Percentiles rank a stretch among this genome's conserved stretches.
Conservation (phyloP, 257 asterid genomes). For the Solanum medicagineum region DNA sequence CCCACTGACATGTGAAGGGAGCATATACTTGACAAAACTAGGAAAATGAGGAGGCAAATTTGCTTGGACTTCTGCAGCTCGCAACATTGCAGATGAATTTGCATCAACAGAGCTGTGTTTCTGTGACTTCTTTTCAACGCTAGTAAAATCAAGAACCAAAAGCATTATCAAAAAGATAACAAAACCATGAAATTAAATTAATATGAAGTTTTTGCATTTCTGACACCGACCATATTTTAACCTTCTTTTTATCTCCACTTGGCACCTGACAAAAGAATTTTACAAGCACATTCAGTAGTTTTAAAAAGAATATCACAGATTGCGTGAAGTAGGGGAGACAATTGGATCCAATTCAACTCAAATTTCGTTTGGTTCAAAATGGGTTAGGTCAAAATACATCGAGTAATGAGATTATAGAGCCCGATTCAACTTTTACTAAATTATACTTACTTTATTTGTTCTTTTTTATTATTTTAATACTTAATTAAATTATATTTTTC, state of each 20-base stretch:
- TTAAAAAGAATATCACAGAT: background rate
- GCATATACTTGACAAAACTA: slow-evolving; percentile 39
- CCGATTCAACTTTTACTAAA: too few species aligned
- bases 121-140: slow-evolving; percentile 11
- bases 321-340: too few species aligned
- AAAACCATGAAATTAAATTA: background rate
- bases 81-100: slow-evolving; percentile 12
- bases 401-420: too few species aligned
- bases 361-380: too few species aligned
- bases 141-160: slow-evolving; percentile 2
- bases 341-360: too few species aligned
- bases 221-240: slow-evolving; percentile 9
- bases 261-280: slow-evolving; percentile 7
- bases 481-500: too few species aligned
- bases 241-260: background rate
- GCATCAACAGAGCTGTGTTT: background rate
- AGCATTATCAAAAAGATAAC: background rate
- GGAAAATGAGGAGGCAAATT: slow-evolving; percentile 25
- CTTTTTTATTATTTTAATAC: too few species aligned
- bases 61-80: slow-evolving; percentile 31
- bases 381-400: too few species aligned
- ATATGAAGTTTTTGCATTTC: background rate
- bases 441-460: too few species aligned
- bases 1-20: slow-evolving; percentile 41
- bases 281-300: background rate